phyloP scores from a whole-genome alignment of 768 basidiomycete species.

The Tricholoma sp. region DNA sequence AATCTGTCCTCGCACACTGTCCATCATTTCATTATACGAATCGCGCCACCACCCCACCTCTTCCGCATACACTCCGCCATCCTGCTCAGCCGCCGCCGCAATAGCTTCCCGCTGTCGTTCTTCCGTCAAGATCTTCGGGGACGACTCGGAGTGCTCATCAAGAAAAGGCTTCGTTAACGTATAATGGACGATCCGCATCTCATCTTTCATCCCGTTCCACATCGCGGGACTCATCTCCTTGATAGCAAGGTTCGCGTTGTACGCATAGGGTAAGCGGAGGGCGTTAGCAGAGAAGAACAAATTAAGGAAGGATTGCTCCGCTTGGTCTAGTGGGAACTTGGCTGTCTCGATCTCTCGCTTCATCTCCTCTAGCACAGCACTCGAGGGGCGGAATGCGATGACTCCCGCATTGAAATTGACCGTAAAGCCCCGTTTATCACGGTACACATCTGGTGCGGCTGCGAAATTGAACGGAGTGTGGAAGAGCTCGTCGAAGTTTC shows the following conservation, averaged over 20 bases:
- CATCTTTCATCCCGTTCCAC: conserved; percentile 27
- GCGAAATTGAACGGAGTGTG: conserved; percentile 34
- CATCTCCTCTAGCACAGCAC: conserved; percentile 24
- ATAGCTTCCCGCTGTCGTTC: conserved; percentile 19
- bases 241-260: conserved; percentile 37
- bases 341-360: conserved; percentile 21
- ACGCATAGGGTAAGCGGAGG: conserved; percentile 32
- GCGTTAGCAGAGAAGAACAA: conserved; percentile 30
- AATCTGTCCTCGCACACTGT: background rate
- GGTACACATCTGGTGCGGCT: conserved; percentile 36
- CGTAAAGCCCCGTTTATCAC: conserved; percentile 25
- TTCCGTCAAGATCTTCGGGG: conserved; percentile 15
- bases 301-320: conserved; percentile 39
- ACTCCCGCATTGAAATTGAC: conserved; percentile 37
- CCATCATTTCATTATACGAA: conserved; percentile 24
- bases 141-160: conserved; percentile 17
- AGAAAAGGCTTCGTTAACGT: conserved; percentile 25
- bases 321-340: conserved; percentile 24
- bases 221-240: conserved; percentile 25
- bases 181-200: conserved; percentile 34
- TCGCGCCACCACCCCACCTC: conserved; percentile 31
- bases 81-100: conserved; percentile 9
- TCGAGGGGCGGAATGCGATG: conserved; percentile 28
- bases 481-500: conserved; percentile 42
- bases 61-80: conserved; percentile 22